These are phyloP conservation scores for Verticillium dahliae DNA, from an alignment of 2,329 filamentous ascomycete genomes.

Conservation along the genomic window DNA sequence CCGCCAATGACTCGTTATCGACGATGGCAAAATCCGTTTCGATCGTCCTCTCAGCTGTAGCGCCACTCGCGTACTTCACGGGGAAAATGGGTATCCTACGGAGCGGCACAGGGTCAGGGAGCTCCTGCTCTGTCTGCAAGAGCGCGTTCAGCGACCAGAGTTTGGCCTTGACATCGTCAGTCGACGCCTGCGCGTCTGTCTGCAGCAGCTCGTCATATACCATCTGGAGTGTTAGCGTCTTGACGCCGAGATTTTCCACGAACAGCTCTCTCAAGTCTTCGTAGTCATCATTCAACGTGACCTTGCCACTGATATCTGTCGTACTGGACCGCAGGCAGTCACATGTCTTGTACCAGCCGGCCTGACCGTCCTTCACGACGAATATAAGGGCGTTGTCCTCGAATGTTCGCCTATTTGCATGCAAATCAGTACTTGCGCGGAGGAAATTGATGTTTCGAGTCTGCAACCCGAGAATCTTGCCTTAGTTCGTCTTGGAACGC, in stretches of 20 bases:
- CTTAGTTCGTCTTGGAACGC: not conserved
- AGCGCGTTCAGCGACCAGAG: slow-evolving; percentile 26
- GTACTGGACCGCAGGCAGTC: slow-evolving; percentile 28
- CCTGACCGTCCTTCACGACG: not conserved
- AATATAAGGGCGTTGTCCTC: slow-evolving; percentile 8
- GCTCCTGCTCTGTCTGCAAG: slow-evolving; percentile 7
- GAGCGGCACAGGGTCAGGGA: slow-evolving; percentile 5
- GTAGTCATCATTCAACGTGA: slow-evolving; percentile 20
- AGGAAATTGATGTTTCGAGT: not conserved
- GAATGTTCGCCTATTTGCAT: slow-evolving; percentile 4
- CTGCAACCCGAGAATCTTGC: not conserved
- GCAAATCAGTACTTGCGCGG: not conserved
- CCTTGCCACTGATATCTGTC: slow-evolving; percentile 18
- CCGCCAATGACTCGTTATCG: slow-evolving; percentile 21
- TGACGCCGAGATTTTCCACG: slow-evolving; percentile 19
- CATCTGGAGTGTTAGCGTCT: slow-evolving; percentile 20
- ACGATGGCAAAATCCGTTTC: slow-evolving; percentile 22
- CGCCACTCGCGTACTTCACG: slow-evolving; percentile 13
- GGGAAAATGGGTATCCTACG: slow-evolving; percentile 14
- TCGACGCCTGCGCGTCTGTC: slow-evolving; percentile 4
- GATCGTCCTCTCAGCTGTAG: slow-evolving; percentile 6
- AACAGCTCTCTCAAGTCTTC: slow-evolving; percentile 22
- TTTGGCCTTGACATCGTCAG: slow-evolving; percentile 19
- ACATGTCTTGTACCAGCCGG: slow-evolving; percentile 18
- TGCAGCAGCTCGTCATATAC: slow-evolving; percentile 21